Percentiles rank a stretch among this genome's conserved stretches.
phyloP scores from a whole-genome alignment of 495 filamentous ascomycete species.

The Aspergillus leporis region DNA sequence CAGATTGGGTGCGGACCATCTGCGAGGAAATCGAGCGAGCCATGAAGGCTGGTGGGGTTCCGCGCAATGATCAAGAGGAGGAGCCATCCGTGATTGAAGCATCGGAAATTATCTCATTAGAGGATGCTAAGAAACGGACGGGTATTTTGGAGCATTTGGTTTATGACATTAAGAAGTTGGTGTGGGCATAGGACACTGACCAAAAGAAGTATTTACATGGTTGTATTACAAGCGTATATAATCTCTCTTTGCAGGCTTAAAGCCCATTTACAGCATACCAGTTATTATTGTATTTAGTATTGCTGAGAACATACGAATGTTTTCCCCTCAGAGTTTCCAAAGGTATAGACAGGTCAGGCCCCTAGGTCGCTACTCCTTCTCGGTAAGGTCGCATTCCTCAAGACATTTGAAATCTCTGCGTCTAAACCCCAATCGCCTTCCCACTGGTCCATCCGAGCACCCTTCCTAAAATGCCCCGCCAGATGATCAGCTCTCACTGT shows the following conservation, averaged over 20 bases:
- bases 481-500: conserved; percentile 62
- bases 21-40: conserved; percentile 59
- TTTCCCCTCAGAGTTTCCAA: too few species aligned
- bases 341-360: neutral
- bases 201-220: neutral
- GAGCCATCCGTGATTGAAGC: conserved; percentile 54
- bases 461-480: conserved; percentile 67
- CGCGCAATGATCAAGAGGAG: conserved; percentile 6
- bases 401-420: conserved; percentile 51
- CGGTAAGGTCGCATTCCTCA: conserved; percentile 63
- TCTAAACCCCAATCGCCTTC: conserved; percentile 74
- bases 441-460: conserved; percentile 69
- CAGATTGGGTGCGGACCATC: conserved; percentile 68
- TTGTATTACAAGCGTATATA: neutral
- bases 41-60: conserved; percentile 31
- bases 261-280: neutral
- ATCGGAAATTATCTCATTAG: conserved; percentile 75
- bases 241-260: neutral
- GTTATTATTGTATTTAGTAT: neutral
- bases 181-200: conserved; percentile 69
- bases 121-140: conserved; percentile 85
- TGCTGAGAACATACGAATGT: neutral
- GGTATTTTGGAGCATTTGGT: conserved; percentile 82
- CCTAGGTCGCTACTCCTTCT: neutral
- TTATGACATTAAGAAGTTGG: conserved; percentile 85